Conservation (phyloP, 805 yeast genomes). For the Lachancea meyersii region DNA sequence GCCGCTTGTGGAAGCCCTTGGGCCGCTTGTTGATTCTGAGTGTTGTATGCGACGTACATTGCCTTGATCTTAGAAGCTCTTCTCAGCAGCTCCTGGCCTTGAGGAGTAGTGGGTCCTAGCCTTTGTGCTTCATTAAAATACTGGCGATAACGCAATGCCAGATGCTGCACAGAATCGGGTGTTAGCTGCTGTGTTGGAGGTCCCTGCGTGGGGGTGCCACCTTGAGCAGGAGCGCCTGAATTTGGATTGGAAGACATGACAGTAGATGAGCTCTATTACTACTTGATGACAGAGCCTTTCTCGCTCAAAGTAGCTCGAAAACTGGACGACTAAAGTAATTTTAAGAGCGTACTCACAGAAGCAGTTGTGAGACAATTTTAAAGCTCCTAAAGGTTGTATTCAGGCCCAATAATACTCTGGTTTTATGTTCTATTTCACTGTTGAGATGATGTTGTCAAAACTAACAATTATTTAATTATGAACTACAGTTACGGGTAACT, state of each 20-base stretch:
- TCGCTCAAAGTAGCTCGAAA: too few species aligned
- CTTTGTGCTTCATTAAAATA: conserved; percentile 58
- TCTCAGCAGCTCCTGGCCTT: conserved; percentile 55
- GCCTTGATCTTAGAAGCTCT: conserved; percentile 61
- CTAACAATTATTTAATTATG: background rate
- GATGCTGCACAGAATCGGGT: conserved; percentile 37
- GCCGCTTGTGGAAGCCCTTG: conserved; percentile 19
- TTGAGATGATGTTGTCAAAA: background rate
- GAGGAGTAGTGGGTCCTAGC: conserved; percentile 52
- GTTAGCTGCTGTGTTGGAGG: conserved; percentile 11
- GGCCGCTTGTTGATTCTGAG: conserved; percentile 29
- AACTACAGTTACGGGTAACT: background rate
- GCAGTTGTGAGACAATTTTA: too few species aligned
- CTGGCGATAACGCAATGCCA: conserved; percentile 51
- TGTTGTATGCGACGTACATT: conserved; percentile 49
- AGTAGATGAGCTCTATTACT: background rate
- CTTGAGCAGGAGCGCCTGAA: conserved; percentile 3
- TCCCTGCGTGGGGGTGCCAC: conserved; percentile 1
- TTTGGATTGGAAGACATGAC: conserved; percentile 4
- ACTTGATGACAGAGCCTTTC: too few species aligned
- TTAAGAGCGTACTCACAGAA: too few species aligned
- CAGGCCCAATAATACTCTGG: background rate
- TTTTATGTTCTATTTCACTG: background rate
- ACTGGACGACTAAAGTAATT: too few species aligned
- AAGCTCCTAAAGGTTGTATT: too few species aligned